Evolutionary conservation across 306 rosid genomes (phyloP), one percentile per base, ranked within the genome.

Genomic region (Prunus campanulata): DNA sequence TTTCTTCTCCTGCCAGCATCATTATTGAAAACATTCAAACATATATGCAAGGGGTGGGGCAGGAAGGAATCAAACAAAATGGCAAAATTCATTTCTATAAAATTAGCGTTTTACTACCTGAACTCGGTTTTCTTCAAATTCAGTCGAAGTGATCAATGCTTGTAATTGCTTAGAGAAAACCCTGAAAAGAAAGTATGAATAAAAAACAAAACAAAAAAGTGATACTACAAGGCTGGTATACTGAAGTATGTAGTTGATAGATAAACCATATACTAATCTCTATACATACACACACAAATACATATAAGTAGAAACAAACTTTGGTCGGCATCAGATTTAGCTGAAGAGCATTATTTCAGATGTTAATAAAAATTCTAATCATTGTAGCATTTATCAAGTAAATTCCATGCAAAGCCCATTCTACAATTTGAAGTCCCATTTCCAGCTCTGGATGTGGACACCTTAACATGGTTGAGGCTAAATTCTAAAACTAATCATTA

Each of bases 151-250:
- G 72, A 91, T 66, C 35, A 76, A 75, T 39, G 90, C 85, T 69
- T 89, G 96, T 60, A 95, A 83, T 76, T 92, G 86, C 77, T 85
- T 85, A 60, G 66, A 80, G 85, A 92, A 92, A 60, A 90, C 92
- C 87, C 98, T 95, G 85, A 82, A 71, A 77, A 4, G 74, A 66
- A 68, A 80, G 78, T 48, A 75, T 39, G 50, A 48, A 54, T 6
- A 65, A 50, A 62, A 27, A 10, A 2, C n/a, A 52, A 62, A 39
- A 0, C 2, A 35, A 61, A 46, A 49, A 47, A 79, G 47, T 61
- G 48, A 59, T 30, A 74, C 39, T 71, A 70, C 69, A 49, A 29
- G 61, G 70, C 70, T 72, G 48, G 48, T 46, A 63, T 71, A 68
- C 73, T 54, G 70, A 18, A 66, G 39, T 19, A 22, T 14, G 50